Base-by-base conservation (phyloP, 495 filamentous ascomycete genomes). In the Pseudomonodictys pantanalensis region DNA sequence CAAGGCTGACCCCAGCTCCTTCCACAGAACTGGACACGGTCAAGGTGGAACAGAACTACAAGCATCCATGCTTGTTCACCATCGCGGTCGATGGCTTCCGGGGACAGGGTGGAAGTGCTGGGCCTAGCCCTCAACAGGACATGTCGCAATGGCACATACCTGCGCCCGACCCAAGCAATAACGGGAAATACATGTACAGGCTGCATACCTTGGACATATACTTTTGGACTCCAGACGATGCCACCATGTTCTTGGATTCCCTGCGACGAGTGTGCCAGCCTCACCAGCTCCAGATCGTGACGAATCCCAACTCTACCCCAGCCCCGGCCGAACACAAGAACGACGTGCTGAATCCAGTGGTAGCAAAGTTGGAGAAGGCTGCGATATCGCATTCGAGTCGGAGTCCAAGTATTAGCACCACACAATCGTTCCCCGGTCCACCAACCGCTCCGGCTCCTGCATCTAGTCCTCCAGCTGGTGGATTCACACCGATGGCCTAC, bases 191-290 rank as follows among this genome's bases (percentile, higher is more conserved):
- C 55, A 78, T 88, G 51, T 86, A 89, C 69, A 86, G 83, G 58
- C 76, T 96, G 0, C 87, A 95, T 67, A 90, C 89, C 1, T 61
- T 96, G 52, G 91, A 96, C 69, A 80, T 96, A 35, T 96, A 96
- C 71, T 92, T 96, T 72, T 95, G 90, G 89, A 89, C 81, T 0
- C 75, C 80, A 47, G 80, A 86, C 28, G 91, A 96, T 71, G 87
- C 87, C 3, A 75, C 82, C 26, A 75, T 83, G 43, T 91, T 96
- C 57, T 74, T 95, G 50, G 84, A 89, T 59, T 77, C 79, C 23
- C 68, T 85, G 29, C 78, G 83, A 42, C 78, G 76, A 24, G 73
- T 90, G 15, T 74, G 91, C 3, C 79, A 84, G 35, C 66, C 69
- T 0, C 64, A 78, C 29, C 90, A 92, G 62, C 73, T 86, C 24